phyloP scores from a whole-genome alignment of 129 eudicot species.

The Artemisia annua region DNA sequence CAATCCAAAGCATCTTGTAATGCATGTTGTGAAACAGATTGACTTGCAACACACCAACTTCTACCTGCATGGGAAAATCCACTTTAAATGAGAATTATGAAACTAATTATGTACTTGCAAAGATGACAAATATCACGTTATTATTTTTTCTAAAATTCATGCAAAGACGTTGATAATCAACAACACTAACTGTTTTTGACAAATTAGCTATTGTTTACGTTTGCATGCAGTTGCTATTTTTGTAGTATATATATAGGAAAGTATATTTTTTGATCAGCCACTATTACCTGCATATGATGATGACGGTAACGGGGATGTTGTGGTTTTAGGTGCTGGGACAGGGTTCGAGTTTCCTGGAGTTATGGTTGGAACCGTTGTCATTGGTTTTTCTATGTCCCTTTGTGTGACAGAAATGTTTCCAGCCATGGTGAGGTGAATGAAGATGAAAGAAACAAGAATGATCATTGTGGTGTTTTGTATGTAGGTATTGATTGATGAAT shows the following conservation, averaged over 20 bases:
- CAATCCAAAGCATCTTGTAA: slow-evolving; percentile 82
- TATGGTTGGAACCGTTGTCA: slow-evolving; percentile 83
- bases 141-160: too few relatives aligned
- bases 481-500: slow-evolving; percentile 25
- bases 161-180: too few relatives aligned
- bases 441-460: slow-evolving; percentile 25
- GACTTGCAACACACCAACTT: slow-evolving; percentile 91
- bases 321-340: slow-evolving; percentile 33
- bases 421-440: slow-evolving; percentile 23
- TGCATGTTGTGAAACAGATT: slow-evolving; percentile 57
- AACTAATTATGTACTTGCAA: too few relatives aligned
- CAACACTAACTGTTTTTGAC: too few relatives aligned
- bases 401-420: slow-evolving; percentile 17
- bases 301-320: slow-evolving; percentile 43
- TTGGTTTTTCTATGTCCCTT: slow-evolving; percentile 72
- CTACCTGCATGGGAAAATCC: slow-evolving; percentile 18
- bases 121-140: too few relatives aligned
- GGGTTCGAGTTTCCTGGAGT: slow-evolving; percentile 64
- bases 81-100: too few relatives aligned
- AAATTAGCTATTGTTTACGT: too few relatives aligned
- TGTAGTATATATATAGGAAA: too few relatives aligned
- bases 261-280: too few relatives aligned
- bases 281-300: slow-evolving; percentile 1
- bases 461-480: slow-evolving; percentile 9
- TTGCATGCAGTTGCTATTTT: too few relatives aligned